A percentile compares a stretch with the other conserved stretches of the same genome.
Evolutionary conservation across 257 asterid genomes (phyloP).

Genomic region (Salvia rosmarinus): DNA sequence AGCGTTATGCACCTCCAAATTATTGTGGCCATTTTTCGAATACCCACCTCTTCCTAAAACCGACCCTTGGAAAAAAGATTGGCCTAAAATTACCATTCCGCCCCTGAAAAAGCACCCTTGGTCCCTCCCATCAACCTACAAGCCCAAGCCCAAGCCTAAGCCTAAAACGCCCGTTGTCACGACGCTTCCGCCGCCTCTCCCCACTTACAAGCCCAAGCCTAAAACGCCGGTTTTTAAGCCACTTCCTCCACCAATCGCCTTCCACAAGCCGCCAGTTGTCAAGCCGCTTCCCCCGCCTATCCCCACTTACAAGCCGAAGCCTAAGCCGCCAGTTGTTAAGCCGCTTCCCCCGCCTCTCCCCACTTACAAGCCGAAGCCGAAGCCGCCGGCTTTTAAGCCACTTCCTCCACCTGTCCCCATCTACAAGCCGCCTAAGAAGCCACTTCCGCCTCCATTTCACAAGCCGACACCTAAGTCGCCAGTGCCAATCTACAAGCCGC

Average conservation of each 20-base stretch:
- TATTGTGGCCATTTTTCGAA: conserved; percentile 67
- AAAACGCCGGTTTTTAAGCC: conserved; percentile 27
- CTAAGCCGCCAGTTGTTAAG: conserved; percentile 40
- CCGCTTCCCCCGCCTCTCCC: conserved; percentile 32
- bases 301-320: conserved; percentile 26
- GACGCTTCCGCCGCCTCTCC: conserved; percentile 32
- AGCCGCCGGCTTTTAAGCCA: conserved; percentile 36
- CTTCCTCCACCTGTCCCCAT: not conserved
- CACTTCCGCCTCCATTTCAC: too few relatives aligned
- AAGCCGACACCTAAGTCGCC: too few relatives aligned
- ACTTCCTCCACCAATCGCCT: conserved; percentile 22
- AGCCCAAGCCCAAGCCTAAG: conserved; percentile 20
- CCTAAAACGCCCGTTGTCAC: conserved; percentile 40
- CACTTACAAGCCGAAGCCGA: conserved; percentile 22
- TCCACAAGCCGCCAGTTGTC: conserved; percentile 30
- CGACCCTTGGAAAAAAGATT: conserved; percentile 41
- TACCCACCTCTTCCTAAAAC: conserved; percentile 53
- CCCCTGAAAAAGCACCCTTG: conserved; percentile 11
- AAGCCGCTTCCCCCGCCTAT: conserved; percentile 33
- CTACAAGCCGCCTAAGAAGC: too few relatives aligned
- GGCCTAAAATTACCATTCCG: conserved; percentile 44
- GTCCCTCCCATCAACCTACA: conserved; percentile 11
- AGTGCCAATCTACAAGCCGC: too few relatives aligned
- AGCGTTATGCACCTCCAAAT: conserved; percentile 74
- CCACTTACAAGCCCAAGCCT: conserved; percentile 23